Base-by-base conservation (phyloP, 805 yeast genomes). In the Kodamaea sagamina region DNA sequence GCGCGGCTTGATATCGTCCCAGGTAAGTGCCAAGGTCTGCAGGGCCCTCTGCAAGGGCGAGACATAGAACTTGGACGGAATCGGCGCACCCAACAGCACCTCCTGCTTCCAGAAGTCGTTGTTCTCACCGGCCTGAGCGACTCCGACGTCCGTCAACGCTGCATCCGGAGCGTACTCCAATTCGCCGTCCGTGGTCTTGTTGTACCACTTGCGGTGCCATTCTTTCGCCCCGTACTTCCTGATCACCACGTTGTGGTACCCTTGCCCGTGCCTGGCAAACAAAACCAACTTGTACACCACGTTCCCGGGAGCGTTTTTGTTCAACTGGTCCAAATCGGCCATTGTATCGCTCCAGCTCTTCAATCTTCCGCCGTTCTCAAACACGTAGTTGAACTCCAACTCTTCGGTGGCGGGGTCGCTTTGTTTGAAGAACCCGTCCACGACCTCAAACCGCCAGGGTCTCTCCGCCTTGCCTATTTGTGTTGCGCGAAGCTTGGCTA, bases 221-320 rank as follows among this genome's bases (percentile, higher is more conserved):
- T 61, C 76, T 2, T 71, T 68, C 15, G 67, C 44, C 9, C 87
- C 87, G 51, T 79, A 80, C 46, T 75, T 71, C 15, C 61, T 62
- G 10, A 80, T 77, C 2, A 78, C 74, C 32, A 68, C 65, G 51
- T 83, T 83, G 48, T 83, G 89, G 53, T 62, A 76, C 0, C 88
- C 88, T 58, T 82, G 86, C 4, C 88, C 88, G 52, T 83, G 88
- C 54, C 88, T 69, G 6, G 84, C 82, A 42, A 78, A 66, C 38
- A 78, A 72, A 3, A 80, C 44, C 35, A 80, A 51, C 51, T 79
- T 80, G 58, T 68, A 78, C 25, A 49, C 43, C 29, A 64, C 80
- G 45, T 73, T 68, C 0, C 50, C 51, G 0, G 50, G 45, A 12
- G 74, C 68, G 4, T 52, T 36, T 2, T 41, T 37, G 47, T 76